Percentiles rank a stretch among this genome's conserved stretches.
These are phyloP conservation scores for Tympanopsis confertula DNA, from an alignment of 2,329 filamentous ascomycete genomes.

Conservation along the genomic window DNA sequence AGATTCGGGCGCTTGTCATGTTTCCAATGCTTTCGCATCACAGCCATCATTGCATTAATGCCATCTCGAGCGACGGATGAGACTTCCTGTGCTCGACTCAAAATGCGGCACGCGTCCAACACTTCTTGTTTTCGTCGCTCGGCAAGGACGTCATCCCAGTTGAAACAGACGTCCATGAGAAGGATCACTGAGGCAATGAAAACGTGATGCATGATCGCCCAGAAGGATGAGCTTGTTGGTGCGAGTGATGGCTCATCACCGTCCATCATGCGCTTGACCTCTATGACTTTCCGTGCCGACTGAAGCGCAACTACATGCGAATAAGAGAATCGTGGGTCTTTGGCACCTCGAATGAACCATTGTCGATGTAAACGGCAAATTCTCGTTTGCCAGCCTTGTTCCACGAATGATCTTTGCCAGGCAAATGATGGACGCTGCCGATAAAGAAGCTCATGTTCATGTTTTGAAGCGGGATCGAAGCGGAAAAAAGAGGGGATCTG, in stretches of 20 bases:
- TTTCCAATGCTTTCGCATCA: conserved; percentile 15
- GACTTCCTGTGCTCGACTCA: conserved; percentile 19
- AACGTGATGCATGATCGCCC: conserved; percentile 23
- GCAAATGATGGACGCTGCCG: conserved; percentile 14
- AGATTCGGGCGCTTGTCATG: neutral
- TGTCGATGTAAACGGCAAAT: conserved; percentile 22
- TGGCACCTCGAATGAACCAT: conserved; percentile 22
- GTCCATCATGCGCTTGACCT: conserved; percentile 20
- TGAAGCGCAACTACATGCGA: conserved; percentile 21
- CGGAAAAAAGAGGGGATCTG: conserved; percentile 20
- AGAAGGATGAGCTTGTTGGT: conserved; percentile 14
- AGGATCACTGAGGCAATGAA: conserved; percentile 24
- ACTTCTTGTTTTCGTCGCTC: conserved; percentile 21
- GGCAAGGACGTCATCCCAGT: conserved; percentile 20
- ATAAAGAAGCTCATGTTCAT: conserved; percentile 15
- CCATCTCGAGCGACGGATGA: conserved; percentile 17
- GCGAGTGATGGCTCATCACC: conserved; percentile 12
- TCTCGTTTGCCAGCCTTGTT: conserved; percentile 20
- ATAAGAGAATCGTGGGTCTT: conserved; percentile 19
- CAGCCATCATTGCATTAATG: conserved; percentile 21
- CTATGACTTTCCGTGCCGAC: conserved; percentile 22
- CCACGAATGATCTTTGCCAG: conserved; percentile 19
- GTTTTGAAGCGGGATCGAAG: conserved; percentile 14
- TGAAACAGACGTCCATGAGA: conserved; percentile 25
- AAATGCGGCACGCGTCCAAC: conserved; percentile 20